phyloP scores from a whole-genome alignment of 768 basidiomycete species.

The Cystobasidium ongulense region DNA sequence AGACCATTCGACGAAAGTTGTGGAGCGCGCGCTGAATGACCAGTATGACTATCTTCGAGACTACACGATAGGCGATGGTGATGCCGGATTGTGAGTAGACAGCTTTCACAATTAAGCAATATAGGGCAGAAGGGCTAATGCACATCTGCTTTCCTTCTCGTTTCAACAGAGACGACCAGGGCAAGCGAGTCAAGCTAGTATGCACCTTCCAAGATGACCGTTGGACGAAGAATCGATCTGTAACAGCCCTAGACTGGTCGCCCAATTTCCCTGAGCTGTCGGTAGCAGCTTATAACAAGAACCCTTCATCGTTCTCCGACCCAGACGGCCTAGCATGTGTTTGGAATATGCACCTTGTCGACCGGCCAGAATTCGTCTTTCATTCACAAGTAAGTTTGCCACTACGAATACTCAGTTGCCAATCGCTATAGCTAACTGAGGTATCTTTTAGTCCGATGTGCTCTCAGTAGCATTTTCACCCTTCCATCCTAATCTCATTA shows the following conservation, averaged over 20 bases:
- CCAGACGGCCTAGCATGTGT: slow-evolving; percentile 95
- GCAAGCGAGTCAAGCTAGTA: slow-evolving; percentile 79
- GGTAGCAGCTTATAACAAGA: slow-evolving; percentile 96
- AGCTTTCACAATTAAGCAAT: not conserved
- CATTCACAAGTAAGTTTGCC: slow-evolving; percentile 73
- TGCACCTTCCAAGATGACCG: slow-evolving; percentile 89
- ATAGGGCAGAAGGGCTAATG: not conserved
- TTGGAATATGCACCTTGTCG: slow-evolving; percentile 91
- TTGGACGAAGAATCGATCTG: slow-evolving; percentile 82
- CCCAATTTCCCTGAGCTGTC: slow-evolving; percentile 97
- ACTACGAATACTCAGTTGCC: not conserved
- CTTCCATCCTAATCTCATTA: slow-evolving; percentile 92
- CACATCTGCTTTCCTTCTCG: not conserved
- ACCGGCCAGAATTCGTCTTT: slow-evolving; percentile 94
- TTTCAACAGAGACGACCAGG: slow-evolving; percentile 47
- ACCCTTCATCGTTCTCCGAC: slow-evolving; percentile 82
- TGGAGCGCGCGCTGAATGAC: slow-evolving; percentile 89
- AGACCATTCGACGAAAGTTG: slow-evolving; percentile 86
- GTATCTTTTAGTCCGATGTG: slow-evolving; percentile 72
- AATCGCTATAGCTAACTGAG: slow-evolving; percentile 24
- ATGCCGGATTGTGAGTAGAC: not conserved
- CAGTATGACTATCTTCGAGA: slow-evolving; percentile 94
- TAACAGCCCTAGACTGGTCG: slow-evolving; percentile 96
- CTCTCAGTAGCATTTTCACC: slow-evolving; percentile 94
- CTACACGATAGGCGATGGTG: slow-evolving; percentile 71